Evolutionary conservation across 306 rosid genomes (phyloP).

Genomic region (Chamaecrista fasciculata): DNA sequence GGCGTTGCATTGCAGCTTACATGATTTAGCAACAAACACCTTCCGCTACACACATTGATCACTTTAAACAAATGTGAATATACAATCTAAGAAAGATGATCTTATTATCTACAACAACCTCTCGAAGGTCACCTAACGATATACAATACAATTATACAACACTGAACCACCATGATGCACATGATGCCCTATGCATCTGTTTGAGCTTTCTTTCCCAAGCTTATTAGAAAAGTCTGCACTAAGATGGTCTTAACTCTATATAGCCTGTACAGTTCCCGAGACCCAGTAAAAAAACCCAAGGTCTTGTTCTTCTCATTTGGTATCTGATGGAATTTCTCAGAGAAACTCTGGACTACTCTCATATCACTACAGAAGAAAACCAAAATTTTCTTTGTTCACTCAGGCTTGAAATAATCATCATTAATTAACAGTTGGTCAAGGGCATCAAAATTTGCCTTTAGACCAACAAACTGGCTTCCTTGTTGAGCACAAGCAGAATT

Average conservation of each 20-base stretch:
- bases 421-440: conserved; percentile 74
- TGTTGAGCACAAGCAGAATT: conserved; percentile 81
- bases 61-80: too few relatives aligned
- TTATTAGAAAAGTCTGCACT: conserved; percentile 13
- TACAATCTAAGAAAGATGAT: too few relatives aligned
- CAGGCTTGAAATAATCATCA: conserved; percentile 75
- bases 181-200: too few relatives aligned
- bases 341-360: conserved; percentile 23
- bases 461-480: conserved; percentile 81
- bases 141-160: too few relatives aligned
- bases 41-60: too few relatives aligned
- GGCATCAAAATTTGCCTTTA: conserved; percentile 92
- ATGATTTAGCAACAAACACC: too few relatives aligned
- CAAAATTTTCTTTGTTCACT: conserved; percentile 39
- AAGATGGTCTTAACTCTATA: conserved; percentile 37
- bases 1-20: too few relatives aligned
- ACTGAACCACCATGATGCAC: too few relatives aligned
- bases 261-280: conserved; percentile 52
- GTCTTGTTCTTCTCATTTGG: conserved; percentile 23
- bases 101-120: too few relatives aligned
- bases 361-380: conserved; percentile 7
- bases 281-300: conserved; percentile 39
- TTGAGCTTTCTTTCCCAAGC: not conserved
- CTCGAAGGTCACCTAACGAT: too few relatives aligned
- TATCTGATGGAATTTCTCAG: conserved; percentile 5